These are phyloP conservation scores for Thymus mandschuricus DNA, from an alignment of 257 asterid species.

Conservation along the genomic window DNA sequence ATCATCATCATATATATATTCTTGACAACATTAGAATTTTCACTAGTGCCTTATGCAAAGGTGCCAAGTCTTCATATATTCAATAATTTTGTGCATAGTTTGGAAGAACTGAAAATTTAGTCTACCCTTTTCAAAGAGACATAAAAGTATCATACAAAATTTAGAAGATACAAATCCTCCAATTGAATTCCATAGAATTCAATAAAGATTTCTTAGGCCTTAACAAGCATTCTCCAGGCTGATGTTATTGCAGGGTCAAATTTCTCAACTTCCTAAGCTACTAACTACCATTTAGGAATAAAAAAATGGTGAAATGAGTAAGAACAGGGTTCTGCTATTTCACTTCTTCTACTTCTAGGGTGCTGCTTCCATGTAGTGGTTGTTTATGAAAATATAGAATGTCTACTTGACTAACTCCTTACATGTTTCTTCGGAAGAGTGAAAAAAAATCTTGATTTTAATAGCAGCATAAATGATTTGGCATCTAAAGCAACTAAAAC, in stretches of 20 bases:
- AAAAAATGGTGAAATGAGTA: background rate
- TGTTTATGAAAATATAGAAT: slow-evolving; percentile 1
- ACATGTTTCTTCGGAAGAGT: background rate
- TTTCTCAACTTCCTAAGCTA: background rate
- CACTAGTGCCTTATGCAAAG: no score
- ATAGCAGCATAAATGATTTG: no score
- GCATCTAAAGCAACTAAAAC: slow-evolving; percentile 10
- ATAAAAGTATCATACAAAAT: background rate
- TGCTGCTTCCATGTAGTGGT: slow-evolving; percentile 11
- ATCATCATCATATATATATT: no score
- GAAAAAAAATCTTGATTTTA: background rate
- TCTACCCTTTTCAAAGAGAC: slow-evolving; percentile 21
- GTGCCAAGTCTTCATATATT: background rate
- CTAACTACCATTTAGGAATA: slow-evolving; percentile 1
- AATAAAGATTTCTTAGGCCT: background rate
- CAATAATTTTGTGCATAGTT: background rate
- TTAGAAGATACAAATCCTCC: background rate
- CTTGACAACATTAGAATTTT: no score
- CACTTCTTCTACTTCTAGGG: slow-evolving; percentile 3
- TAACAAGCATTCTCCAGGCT: background rate
- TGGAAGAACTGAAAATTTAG: slow-evolving; percentile 5
- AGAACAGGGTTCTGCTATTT: background rate
- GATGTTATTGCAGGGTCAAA: background rate
- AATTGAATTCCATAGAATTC: no score
- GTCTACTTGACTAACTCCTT: background rate